Base-by-base conservation (phyloP, 495 filamentous ascomycete species). In the Aspergillus egyptiacus region DNA sequence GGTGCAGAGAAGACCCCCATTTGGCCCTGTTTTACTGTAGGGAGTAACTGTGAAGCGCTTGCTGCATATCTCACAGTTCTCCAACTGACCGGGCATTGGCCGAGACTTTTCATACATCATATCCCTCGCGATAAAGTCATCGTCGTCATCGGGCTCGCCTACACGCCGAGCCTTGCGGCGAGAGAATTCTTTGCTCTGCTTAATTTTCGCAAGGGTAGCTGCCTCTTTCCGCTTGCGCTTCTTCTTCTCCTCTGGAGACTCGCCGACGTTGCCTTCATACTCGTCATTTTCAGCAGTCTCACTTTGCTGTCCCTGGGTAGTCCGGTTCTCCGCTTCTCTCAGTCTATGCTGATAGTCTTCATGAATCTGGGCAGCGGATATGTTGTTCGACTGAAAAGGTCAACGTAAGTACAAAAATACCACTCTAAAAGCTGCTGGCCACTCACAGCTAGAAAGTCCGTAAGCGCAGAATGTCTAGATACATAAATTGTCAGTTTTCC, bases 31-130 rank as follows among this genome's bases (percentile, higher is more conserved):
- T 56, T 87, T 86, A 54, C 83, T 86, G 62, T 98, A 98, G 1
- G 89, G 70, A 0, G 93, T 96, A 22, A 98, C 93, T 0, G 89
- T 96, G 60, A 98, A 98, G 19, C 93, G 83, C 57, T 88, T 91
- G 18, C 79, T 74, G 61, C 93, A 98, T 6, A 78, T 67, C 36
- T 87, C 89, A 56, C 93, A 98, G 55, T 95, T 91, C 22, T 84
- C 87, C 51, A 89, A 78, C 64, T 98, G 93, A 2, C 89, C 91
- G 0, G 93, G 87, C 13, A 83, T 58, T 31, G 84, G 85, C n/a
- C 74, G 75, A 24, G 74, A 57, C 51, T 80, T 82, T 48, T 82
- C 72, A 48, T 84, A 70, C 62, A 84, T 71, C 36, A 83, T 75
- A 22, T 82, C 73, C 18, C 65, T 62, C 24, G 78, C 71, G 17